A percentile compares a stretch with the other conserved stretches of the same genome.
phyloP scores from a whole-genome alignment of 345 rosid species.

The Geranium brycei region DNA sequence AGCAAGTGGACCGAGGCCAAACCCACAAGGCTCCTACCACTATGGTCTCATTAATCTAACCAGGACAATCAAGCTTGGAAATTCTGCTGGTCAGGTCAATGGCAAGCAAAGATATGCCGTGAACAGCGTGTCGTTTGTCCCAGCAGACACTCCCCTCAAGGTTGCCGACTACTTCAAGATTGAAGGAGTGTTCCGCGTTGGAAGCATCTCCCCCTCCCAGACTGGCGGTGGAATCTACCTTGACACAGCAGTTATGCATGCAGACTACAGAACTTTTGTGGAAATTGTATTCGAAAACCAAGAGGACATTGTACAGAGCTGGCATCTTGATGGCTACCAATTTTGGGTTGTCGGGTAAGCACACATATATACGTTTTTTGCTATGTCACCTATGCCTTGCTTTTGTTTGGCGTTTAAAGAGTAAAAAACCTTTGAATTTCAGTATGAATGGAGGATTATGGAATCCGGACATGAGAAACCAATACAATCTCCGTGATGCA shows the following conservation, averaged over 20 bases:
- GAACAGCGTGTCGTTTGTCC: conserved; percentile 65
- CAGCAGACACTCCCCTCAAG: conserved; percentile 82
- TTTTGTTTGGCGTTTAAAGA: not conserved
- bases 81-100: conserved; percentile 70
- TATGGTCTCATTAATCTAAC: conserved; percentile 75
- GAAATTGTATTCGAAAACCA: conserved; percentile 72
- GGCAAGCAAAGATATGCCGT: conserved; percentile 84
- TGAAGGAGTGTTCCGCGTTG: conserved; percentile 58
- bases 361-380: not conserved
- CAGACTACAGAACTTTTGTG: conserved; percentile 51
- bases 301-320: conserved; percentile 73
- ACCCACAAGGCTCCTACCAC: conserved; percentile 98
- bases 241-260: conserved; percentile 75
- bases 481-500: conserved; percentile 78
- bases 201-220: conserved; percentile 57
- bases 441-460: conserved; percentile 97
- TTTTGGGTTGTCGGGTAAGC: conserved; percentile 93
- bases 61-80: conserved; percentile 55
- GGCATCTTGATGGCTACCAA: conserved; percentile 74
- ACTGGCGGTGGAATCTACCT: conserved; percentile 64
- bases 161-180: conserved; percentile 83
- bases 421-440: conserved; percentile 12
- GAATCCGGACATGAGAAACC: conserved; percentile 48
- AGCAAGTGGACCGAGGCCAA: conserved; percentile 98
- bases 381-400: not conserved